Base-by-base conservation (phyloP, 192 early-diverging fungal species). In the Neocallimastix lanati region DNA sequence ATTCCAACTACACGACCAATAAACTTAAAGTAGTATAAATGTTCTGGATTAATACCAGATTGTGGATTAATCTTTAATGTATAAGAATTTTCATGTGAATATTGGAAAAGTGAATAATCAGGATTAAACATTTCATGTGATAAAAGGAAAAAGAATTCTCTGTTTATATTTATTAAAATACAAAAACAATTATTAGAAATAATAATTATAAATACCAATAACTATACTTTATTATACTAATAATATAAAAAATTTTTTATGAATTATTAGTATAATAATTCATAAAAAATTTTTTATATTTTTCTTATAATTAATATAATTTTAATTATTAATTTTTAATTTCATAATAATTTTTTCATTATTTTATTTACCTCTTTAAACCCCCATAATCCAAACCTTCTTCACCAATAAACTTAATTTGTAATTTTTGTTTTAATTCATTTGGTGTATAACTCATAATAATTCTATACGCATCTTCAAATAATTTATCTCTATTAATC, bases 111-210 rank as follows among this genome's bases (percentile, higher is more conserved):
- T 81, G 94, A 92, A 85, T 92, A 93, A 85, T 93, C 91, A n/a
- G 97, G 97, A 84, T 99, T 96, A 86, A 99, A 99, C 95, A 99
- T 97, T 83, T 97, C 95, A 85, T 99, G 95, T 29, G 95, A 96
- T 50, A 99, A 86, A 82, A 99, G 85, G 87, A 96, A 99, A 89
- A 99, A 99, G 85, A 95, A 99, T 83, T 99, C 97, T 86, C 93
- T 90, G n/a, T n/a, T n/a, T n/a, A n/a, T n/a, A n/a, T n/a, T n/a
- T n/a, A n/a, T n/a, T n/a, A n/a, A n/a, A n/a, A n/a, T n/a, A n/a
- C n/a, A n/a, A n/a, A n/a, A n/a, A n/a, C n/a, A n/a, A n/a, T n/a
- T n/a, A n/a, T n/a, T n/a, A n/a, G n/a, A n/a, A n/a, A n/a, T n/a
- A n/a, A n/a, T n/a, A n/a, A n/a, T n/a, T n/a, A n/a, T n/a, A n/a